These are phyloP conservation scores for Periconia macrospinosa DNA, from an alignment of 2,329 filamentous ascomycete species.

Conservation along the genomic window DNA sequence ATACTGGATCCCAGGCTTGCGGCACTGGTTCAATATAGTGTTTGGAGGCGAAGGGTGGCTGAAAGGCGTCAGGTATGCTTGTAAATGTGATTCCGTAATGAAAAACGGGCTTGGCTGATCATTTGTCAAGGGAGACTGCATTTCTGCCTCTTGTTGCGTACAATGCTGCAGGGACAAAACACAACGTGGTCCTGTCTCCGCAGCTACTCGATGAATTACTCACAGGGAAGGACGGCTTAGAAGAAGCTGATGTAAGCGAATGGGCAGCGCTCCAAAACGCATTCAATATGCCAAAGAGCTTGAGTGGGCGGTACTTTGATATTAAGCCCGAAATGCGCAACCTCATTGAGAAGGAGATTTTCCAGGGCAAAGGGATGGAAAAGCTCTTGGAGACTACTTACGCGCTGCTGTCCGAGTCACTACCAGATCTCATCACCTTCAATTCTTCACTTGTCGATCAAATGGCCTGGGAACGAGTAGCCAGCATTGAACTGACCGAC, in stretches of 20 bases:
- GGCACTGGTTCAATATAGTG: conserved; percentile 56
- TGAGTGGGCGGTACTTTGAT: conserved; percentile 21
- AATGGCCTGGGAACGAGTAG: conserved; percentile 62
- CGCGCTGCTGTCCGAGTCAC: conserved; percentile 41
- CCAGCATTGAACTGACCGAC: conserved; percentile 47
- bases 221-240: conserved; percentile 18
- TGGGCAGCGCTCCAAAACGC: conserved; percentile 30
- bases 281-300: conserved; percentile 27
- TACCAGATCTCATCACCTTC: conserved; percentile 63
- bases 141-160: conserved; percentile 51
- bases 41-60: conserved; percentile 51
- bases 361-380: conserved; percentile 51
- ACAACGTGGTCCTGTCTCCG: conserved; percentile 55
- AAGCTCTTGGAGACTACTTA: conserved; percentile 36
- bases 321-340: conserved; percentile 32
- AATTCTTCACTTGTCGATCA: conserved; percentile 63
- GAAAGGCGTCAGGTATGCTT: conserved; percentile 43
- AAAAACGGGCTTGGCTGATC: conserved; percentile 10
- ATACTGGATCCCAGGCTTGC: conserved; percentile 63
- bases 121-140: conserved; percentile 33
- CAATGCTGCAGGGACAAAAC: conserved; percentile 52
- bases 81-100: not conserved
- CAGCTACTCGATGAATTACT: conserved; percentile 44
- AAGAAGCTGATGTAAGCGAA: conserved; percentile 20
- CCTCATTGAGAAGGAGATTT: conserved; percentile 47